phyloP scores from a whole-genome alignment of 1,284 basidiomycete species.

The Trametes pubescens region DNA sequence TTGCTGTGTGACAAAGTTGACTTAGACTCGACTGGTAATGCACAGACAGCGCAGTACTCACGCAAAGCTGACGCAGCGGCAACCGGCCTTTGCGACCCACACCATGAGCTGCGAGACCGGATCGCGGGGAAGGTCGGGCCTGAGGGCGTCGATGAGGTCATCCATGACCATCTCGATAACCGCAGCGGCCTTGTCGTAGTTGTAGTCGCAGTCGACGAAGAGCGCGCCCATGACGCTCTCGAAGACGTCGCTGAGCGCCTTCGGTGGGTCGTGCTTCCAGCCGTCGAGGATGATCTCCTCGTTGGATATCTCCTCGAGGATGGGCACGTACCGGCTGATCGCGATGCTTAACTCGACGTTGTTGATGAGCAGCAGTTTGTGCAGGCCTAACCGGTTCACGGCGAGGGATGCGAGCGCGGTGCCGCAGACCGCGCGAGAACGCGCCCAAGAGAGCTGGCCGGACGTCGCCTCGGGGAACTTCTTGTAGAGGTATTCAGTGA shows the following conservation, averaged over 20 bases:
- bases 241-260: slow-evolving; percentile 78
- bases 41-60: slow-evolving; percentile 38
- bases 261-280: slow-evolving; percentile 87
- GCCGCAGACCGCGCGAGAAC: slow-evolving; percentile 77
- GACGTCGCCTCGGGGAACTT: slow-evolving; percentile 77
- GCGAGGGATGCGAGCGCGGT: slow-evolving; percentile 75
- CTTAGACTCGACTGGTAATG: neutral
- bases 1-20: slow-evolving; percentile 51
- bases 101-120: slow-evolving; percentile 73
- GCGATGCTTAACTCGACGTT: slow-evolving; percentile 72
- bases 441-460: slow-evolving; percentile 75
- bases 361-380: slow-evolving; percentile 75
- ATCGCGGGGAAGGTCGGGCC: slow-evolving; percentile 66
- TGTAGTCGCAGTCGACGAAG: slow-evolving; percentile 80
- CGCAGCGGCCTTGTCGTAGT: slow-evolving; percentile 68
- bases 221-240: slow-evolving; percentile 89
- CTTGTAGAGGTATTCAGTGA: slow-evolving; percentile 74
- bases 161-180: slow-evolving; percentile 69
- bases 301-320: slow-evolving; percentile 61
- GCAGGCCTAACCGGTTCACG: slow-evolving; percentile 70
- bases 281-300: slow-evolving; percentile 70
- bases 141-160: slow-evolving; percentile 64
- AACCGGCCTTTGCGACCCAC: slow-evolving; percentile 67
- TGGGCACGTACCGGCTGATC: slow-evolving; percentile 65
- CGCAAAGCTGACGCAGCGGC: slow-evolving; percentile 56